Evolutionary conservation across 345 rosid species (phyloP).

Genomic region (Eucalyptus grandis): DNA sequence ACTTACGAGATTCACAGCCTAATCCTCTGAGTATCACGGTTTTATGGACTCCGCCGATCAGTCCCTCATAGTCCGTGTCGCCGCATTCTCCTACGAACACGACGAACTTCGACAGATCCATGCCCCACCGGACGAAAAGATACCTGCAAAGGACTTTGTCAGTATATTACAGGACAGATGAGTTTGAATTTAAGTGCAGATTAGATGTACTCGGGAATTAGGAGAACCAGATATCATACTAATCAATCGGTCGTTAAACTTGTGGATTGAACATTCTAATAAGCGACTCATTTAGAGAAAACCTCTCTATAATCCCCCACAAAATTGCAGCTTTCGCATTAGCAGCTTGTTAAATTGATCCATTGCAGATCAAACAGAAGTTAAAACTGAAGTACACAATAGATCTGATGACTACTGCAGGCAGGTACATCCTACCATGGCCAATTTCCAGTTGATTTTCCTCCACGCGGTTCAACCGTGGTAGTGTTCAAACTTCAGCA

Average conservation of each 20-base stretch:
- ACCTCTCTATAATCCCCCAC: not conserved
- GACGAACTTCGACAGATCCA: slow-evolving; percentile 66
- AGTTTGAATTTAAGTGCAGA: not conserved
- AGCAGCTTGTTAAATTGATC: not conserved
- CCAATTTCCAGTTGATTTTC: not conserved
- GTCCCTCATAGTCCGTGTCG: slow-evolving; percentile 89
- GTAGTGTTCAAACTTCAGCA: not conserved
- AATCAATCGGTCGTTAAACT: not conserved
- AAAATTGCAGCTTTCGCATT: not conserved
- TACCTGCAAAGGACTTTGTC: slow-evolving; percentile 33
- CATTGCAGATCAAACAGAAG: not conserved
- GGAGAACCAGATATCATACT: not conserved
- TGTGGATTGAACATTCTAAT: not conserved
- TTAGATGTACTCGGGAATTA: not conserved
- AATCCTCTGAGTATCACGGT: slow-evolving; percentile 63
- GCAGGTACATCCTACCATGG: not conserved
- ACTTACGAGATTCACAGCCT: slow-evolving; percentile 30
- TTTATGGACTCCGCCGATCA: slow-evolving; percentile 83
- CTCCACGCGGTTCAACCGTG: not conserved
- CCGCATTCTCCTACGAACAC: slow-evolving; percentile 89
- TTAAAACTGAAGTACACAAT: not conserved
- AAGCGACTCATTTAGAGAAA: not conserved
- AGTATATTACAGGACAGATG: not conserved
- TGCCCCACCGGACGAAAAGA: slow-evolving; percentile 83
- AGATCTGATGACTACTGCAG: not conserved